Base-by-base conservation (phyloP, 768 basidiomycete genomes). In the Collybia mongolica region DNA sequence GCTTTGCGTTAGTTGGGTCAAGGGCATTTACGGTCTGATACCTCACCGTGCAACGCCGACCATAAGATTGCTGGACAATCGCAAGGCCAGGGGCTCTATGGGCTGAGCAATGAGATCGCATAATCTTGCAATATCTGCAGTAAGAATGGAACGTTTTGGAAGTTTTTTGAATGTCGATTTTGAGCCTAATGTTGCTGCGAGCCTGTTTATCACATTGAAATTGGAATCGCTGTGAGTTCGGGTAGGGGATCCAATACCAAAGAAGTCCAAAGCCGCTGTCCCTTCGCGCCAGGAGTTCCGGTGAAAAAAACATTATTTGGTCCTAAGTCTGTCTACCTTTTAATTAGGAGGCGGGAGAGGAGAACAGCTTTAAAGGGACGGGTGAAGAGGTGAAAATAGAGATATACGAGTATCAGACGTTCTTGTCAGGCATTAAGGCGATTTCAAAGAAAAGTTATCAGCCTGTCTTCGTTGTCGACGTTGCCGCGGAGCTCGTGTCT, bases 201-300 rank as follows among this genome's bases (percentile, higher is more conserved):
- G 82, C 93, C 93, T 96, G 53, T 52, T 46, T 51, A 48, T 18
- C 35, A 41, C 28, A 20, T n/a, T 46, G 40, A n/a, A 9, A n/a
- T 26, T 24, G 9, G 11, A 11, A 17, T 5, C 20, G 12, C 22
- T 2, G 6, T 5, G 35, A 22, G 2, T 11, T 32, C 11, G 32
- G 11, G 28, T 1, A 44, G 14, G 46, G 17, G 26, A 17, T n/a
- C 23, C 23, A 20, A 51, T 65, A 90, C 91, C 91, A 93, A 17
- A 93, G 74, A n/a, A 93, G 79, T 50, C 93, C 93, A 60, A 90
- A 93, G 12, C 93, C 90, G 56, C 86, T 91, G 58, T 95, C 91
- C 52, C 92, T 76, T 58, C 81, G 84, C 17, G 87, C 81, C 20
- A 96, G 73, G 3, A 95, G 69, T 44, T 94, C 92, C 6, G 86